phyloP scores from a whole-genome alignment of 2,329 filamentous ascomycete species.

The Alternaria sp. region DNA sequence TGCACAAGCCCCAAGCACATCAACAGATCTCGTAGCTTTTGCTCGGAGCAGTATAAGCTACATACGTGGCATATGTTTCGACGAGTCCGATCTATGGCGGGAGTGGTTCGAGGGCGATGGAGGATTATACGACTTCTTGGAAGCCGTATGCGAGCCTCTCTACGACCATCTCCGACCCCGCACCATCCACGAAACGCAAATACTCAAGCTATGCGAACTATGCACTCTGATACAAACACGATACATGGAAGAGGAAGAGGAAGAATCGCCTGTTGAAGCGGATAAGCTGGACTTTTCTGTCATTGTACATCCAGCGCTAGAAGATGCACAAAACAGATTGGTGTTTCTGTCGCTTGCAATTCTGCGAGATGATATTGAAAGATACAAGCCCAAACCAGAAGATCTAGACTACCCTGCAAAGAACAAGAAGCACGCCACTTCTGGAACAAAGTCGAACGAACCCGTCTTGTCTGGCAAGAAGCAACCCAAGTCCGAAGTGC shows the following conservation, averaged over 20 bases:
- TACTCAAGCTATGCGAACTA: conserved; percentile 72
- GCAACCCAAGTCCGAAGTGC: conserved; percentile 51
- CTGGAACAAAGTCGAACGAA: conserved; percentile 53
- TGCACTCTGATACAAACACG: conserved; percentile 71
- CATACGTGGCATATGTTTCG: conserved; percentile 69
- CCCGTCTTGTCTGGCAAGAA: conserved; percentile 64
- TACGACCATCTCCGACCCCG: conserved; percentile 71
- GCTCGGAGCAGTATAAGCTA: conserved; percentile 71
- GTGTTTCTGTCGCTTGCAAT: conserved; percentile 71
- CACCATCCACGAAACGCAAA: conserved; percentile 71
- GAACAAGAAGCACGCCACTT: conserved; percentile 56
- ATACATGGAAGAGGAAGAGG: conserved; percentile 65
- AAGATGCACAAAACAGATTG: conserved; percentile 72
- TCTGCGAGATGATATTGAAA: conserved; percentile 72
- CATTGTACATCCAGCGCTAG: conserved; percentile 70
- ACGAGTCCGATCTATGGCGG: conserved; percentile 72
- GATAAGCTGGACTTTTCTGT: conserved; percentile 68
- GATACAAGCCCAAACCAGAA: conserved; percentile 69
- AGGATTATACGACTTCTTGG: conserved; percentile 71
- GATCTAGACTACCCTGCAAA: conserved; percentile 70
- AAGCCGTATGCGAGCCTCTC: conserved; percentile 71
- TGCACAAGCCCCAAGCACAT: conserved; percentile 66
- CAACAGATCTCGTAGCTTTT: conserved; percentile 70
- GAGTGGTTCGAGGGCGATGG: conserved; percentile 72
- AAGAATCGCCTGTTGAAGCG: conserved; percentile 59